These are phyloP conservation scores for Podaxis sp. DNA, from an alignment of 768 basidiomycete species.

Conservation along the genomic window DNA sequence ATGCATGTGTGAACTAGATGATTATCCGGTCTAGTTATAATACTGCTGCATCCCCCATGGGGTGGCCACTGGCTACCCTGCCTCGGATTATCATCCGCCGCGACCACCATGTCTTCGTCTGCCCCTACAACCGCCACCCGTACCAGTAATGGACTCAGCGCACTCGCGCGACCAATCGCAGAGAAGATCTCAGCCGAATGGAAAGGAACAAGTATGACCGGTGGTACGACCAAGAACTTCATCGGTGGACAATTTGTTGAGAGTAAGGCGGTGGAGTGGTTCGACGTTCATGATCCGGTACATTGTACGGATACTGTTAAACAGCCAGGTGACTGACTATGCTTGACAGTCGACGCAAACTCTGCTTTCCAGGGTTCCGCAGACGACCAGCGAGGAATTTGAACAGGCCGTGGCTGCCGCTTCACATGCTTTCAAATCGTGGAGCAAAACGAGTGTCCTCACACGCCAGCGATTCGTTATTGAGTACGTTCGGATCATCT, in stretches of 20 bases:
- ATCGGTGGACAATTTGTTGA: slow-evolving; percentile 89
- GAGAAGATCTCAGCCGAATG: slow-evolving; percentile 76
- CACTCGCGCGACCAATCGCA: slow-evolving; percentile 57
- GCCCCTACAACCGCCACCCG: slow-evolving; percentile 45
- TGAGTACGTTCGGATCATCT: slow-evolving; percentile 54
- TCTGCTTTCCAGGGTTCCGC: slow-evolving; percentile 83
- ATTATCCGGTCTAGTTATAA: too few relatives aligned
- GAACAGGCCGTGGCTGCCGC: slow-evolving; percentile 82
- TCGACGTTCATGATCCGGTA: slow-evolving; percentile 89
- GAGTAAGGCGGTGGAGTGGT: slow-evolving; percentile 74
- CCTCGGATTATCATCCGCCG: not conserved
- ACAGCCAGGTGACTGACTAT: not conserved
- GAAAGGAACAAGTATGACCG: slow-evolving; percentile 84
- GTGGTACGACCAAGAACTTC: slow-evolving; percentile 89
- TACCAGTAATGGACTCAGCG: slow-evolving; percentile 43
- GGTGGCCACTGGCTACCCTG: too few relatives aligned
- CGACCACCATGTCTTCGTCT: slow-evolving; percentile 30
- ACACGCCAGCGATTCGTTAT: slow-evolving; percentile 85
- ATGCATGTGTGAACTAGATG: too few relatives aligned
- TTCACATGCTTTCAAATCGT: slow-evolving; percentile 80
- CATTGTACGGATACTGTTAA: not conserved
- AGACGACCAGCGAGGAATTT: slow-evolving; percentile 82
- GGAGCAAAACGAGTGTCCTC: slow-evolving; percentile 84
- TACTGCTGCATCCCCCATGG: too few relatives aligned
- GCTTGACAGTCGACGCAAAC: slow-evolving; percentile 74